phyloP scores from a whole-genome alignment of 2,329 filamentous ascomycete genomes.

The Sclerotinia sclerotiorum region DNA sequence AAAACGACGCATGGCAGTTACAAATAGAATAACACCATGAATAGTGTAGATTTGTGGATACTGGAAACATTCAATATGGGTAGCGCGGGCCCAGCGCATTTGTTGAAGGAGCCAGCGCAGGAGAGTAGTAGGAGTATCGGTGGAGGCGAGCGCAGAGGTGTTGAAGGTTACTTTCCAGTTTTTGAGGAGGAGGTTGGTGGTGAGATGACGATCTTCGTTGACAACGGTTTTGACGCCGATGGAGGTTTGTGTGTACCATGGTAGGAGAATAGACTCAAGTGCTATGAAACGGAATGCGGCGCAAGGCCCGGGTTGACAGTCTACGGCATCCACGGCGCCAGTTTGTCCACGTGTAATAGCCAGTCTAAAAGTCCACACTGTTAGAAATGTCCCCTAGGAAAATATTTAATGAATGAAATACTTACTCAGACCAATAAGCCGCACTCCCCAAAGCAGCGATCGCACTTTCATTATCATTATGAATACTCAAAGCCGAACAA shows the following conservation, averaged over 20 bases:
- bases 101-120: constrained; percentile 43
- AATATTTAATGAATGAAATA: not conserved
- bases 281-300: constrained; percentile 41
- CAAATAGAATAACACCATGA: constrained; percentile 42
- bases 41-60: constrained; percentile 42
- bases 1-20: constrained; percentile 40
- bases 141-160: constrained; percentile 41
- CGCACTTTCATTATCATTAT: constrained; percentile 40
- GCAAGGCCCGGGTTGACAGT: constrained; percentile 44
- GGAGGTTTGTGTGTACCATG: constrained; percentile 43
- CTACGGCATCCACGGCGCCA: constrained; percentile 38
- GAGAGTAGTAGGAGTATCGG: constrained; percentile 43
- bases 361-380: constrained; percentile 22
- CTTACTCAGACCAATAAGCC: constrained; percentile 41
- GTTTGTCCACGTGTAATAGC: constrained; percentile 41
- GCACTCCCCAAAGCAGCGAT: constrained; percentile 40
- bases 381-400: not conserved
- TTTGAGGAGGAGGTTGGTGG: constrained; percentile 41
- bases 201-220: constrained; percentile 45
- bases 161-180: constrained; percentile 42
- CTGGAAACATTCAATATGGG: constrained; percentile 43
- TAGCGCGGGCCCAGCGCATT: constrained; percentile 42
- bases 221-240: constrained; percentile 42
- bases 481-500: constrained; percentile 41
- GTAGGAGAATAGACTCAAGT: constrained; percentile 39